Conservation (phyloP, 2,329 filamentous ascomycete genomes). For the Claviceps purpurea region DNA sequence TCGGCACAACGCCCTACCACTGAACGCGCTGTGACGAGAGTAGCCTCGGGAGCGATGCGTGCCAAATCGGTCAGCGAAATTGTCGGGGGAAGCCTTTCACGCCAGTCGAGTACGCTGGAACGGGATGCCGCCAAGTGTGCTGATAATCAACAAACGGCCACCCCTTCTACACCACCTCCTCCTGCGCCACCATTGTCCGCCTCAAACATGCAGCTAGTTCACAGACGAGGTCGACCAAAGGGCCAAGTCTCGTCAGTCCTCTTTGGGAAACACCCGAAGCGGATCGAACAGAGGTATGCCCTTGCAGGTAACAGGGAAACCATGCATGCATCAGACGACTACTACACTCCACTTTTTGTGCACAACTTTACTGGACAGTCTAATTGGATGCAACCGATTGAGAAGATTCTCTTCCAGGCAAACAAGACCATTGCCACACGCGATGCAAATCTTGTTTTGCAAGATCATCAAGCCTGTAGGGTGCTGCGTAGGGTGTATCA, state of each 20-base stretch:
- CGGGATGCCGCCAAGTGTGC: conserved; percentile 16
- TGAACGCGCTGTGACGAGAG: conserved; percentile 51
- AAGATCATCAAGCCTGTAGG: conserved; percentile 77
- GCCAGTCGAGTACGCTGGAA: conserved; percentile 20
- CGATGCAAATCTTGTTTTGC: conserved; percentile 69
- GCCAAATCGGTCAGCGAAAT: conserved; percentile 65
- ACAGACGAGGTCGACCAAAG: conserved; percentile 44
- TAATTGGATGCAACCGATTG: conserved; percentile 48
- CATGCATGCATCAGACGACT: conserved; percentile 41
- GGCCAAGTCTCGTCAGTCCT: conserved; percentile 62
- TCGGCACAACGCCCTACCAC: conserved; percentile 12
- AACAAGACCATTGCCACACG: conserved; percentile 82
- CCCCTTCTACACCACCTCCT: conserved; percentile 24
- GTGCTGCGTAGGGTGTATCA: conserved; percentile 80
- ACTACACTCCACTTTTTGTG: conserved; percentile 49
- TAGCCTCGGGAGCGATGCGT: conserved; percentile 55
- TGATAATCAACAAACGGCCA: conserved; percentile 24
- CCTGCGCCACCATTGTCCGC: conserved; percentile 24
- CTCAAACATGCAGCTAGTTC: conserved; percentile 18
- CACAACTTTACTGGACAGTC: conserved; percentile 42
- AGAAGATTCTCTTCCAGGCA: conserved; percentile 65
- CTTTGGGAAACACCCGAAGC: conserved; percentile 54
- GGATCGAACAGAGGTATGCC: conserved; percentile 32
- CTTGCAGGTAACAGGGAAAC: conserved; percentile 27
- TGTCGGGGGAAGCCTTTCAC: conserved; percentile 42